Evolutionary conservation across 176 grass and related monocot species (phyloP), one percentile per base, ranked within the genome.

Genomic region (Musa troglodytarum): DNA sequence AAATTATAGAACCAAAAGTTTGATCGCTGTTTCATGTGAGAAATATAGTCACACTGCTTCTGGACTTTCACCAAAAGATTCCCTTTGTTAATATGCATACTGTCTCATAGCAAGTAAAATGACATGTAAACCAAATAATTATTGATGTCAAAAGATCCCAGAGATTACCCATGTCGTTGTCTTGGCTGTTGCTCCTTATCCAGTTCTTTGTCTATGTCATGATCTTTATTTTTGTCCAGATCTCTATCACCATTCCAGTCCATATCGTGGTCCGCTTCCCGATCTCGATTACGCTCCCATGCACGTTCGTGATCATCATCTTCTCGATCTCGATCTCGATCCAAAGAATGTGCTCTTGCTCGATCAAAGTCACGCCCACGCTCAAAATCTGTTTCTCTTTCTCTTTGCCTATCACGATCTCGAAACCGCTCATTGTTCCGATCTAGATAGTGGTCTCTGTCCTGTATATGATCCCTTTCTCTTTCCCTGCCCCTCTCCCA

Each of bases 401-500:
- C 78, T 73, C 78, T 53, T n/a, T 93, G 84, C 76, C 85, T 87
- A 63, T 85, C 87, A 81, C 70, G 80, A 29, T 93, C 90, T 50
- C 70, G 84, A 76, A 84, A 89, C 77, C 84, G 79, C 74, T 89
- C 90, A 49, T 73, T 85, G 74, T 87, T 83, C 76, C 87, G 89
- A 54, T 93, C 90, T 73, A 81, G 74, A 11, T 83, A 87, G 1
- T 53, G 82, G 63, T 89, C 87, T 66, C 84, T 89, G 56, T 89
- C 87, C 9, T 82, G 85, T 65, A 87, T 81, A 74, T 93, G 86
- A 71, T 88, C 89, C 49, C 82, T 76, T 69, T 93, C 90, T 55
- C 90, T 89, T 62, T 85, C 87, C 82, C 87, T 89, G 65, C 87
- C 79, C 80, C 63, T 75, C 52, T 87, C 85, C 84, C 82, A 93